Conservation (phyloP, 148 eudicot genomes). For the Selenicereus undatus region DNA sequence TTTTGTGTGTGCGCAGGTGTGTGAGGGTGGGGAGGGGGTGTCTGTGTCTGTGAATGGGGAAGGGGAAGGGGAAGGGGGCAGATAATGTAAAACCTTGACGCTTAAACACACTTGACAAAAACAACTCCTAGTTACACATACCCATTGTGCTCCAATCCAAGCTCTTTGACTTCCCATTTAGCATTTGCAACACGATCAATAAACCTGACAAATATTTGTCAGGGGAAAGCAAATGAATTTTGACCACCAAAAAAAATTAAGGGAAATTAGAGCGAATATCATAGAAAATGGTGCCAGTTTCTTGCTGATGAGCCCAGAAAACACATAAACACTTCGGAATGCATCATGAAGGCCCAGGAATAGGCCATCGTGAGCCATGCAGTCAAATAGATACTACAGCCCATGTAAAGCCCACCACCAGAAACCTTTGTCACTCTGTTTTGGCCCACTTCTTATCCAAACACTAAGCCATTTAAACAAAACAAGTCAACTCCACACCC, state of each 20-base stretch:
- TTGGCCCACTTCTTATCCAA: background rate
- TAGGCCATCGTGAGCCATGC: background rate
- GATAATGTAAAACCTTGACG: background rate
- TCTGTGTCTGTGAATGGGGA: background rate
- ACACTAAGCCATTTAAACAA: background rate
- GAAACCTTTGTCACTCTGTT: background rate
- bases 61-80: background rate
- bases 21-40: no score
- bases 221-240: background rate
- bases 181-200: constrained; percentile 79
- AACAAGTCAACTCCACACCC: background rate
- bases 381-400: background rate
- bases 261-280: background rate
- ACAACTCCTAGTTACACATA: constrained; percentile 26
- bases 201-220: constrained; percentile 44
- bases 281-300: background rate
- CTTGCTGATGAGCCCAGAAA: background rate
- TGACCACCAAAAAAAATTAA: background rate
- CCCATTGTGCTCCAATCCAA: constrained; percentile 96
- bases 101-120: background rate
- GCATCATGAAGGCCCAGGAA: background rate
- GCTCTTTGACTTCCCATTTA: constrained; percentile 95
- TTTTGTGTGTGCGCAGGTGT: background rate
- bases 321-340: background rate
- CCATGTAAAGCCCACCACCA: no score